Percentiles rank a stretch among this genome's conserved stretches.
Evolutionary conservation across 257 asterid genomes (phyloP).

Genomic region (Marsdenia floribunda): DNA sequence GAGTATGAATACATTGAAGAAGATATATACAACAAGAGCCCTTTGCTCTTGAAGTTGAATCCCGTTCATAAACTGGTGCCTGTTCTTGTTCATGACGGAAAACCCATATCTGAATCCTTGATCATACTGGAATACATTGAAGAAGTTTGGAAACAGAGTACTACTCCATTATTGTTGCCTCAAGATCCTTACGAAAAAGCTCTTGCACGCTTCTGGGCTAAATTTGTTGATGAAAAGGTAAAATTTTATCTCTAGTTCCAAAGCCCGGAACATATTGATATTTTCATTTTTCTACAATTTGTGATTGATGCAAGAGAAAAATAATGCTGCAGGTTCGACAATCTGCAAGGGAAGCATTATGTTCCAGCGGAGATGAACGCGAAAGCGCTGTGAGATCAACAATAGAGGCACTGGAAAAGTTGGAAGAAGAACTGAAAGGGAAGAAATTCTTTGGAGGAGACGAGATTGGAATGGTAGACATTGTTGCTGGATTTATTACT

Average conservation of each 20-base stretch:
- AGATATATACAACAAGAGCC: slow-evolving; percentile 31
- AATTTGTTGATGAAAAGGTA: slow-evolving; percentile 34
- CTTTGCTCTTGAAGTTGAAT: slow-evolving; percentile 28
- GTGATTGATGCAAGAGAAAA: too few relatives aligned
- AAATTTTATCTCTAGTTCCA: too few relatives aligned
- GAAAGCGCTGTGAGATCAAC: slow-evolving; percentile 24
- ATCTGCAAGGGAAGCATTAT: slow-evolving; percentile 13
- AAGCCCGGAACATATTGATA: too few relatives aligned
- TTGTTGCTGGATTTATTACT: slow-evolving; percentile 30
- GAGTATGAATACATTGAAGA: slow-evolving; percentile 41
- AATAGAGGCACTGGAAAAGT: slow-evolving; percentile 24
- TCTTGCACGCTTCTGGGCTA: slow-evolving; percentile 35
- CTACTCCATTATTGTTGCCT: slow-evolving; percentile 29
- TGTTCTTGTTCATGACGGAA: slow-evolving; percentile 35
- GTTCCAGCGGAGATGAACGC: slow-evolving; percentile 26
- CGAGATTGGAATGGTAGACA: slow-evolving; percentile 32
- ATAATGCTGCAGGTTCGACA: slow-evolving; percentile 12
- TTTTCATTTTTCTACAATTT: too few relatives aligned
- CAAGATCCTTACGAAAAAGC: slow-evolving; percentile 31
- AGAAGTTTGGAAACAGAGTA: slow-evolving; percentile 26
- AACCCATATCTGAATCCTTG: slow-evolving; percentile 28
- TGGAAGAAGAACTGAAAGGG: slow-evolving; percentile 27
- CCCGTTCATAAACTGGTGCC: slow-evolving; percentile 35
- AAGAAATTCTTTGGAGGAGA: slow-evolving; percentile 41
- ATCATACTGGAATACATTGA: slow-evolving; percentile 42